These are phyloP conservation scores for Wickerhamomyces sydowiorum DNA, from an alignment of 805 yeast species.

Conservation along the genomic window DNA sequence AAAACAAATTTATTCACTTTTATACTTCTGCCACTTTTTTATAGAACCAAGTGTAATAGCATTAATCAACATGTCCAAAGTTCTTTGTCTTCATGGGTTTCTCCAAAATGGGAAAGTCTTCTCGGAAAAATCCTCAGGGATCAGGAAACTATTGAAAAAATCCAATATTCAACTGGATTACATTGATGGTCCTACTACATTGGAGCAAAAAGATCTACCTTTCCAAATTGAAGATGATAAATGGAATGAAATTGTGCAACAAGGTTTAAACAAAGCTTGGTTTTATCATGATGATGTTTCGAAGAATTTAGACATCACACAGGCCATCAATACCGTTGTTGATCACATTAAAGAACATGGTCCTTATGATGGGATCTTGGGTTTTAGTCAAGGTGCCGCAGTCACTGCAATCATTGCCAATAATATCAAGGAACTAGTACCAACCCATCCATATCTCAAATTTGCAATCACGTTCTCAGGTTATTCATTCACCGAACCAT, in stretches of 20 bases:
- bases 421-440: conserved; percentile 41
- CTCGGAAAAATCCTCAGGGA: conserved; percentile 84
- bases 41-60: no score
- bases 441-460: conserved; percentile 40
- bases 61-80: conserved; percentile 31
- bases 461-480: conserved; percentile 80
- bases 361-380: conserved; percentile 85
- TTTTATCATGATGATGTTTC: conserved; percentile 52
- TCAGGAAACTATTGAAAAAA: conserved; percentile 66
- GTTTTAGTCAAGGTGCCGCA: conserved; percentile 95
- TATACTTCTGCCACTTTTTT: no score
- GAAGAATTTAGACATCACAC: conserved; percentile 43
- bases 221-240: conserved; percentile 53
- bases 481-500: conserved; percentile 38
- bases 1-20: not conserved
- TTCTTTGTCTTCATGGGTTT: conserved; percentile 89
- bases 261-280: conserved; percentile 61
- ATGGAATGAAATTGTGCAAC: conserved; percentile 41
- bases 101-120: conserved; percentile 80
- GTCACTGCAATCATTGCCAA: conserved; percentile 66
- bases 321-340: conserved; percentile 42
- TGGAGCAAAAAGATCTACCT: conserved; percentile 70
- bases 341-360: conserved; percentile 56
- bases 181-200: conserved; percentile 68
- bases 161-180: conserved; percentile 67